Base-by-base conservation (phyloP, 2,329 filamentous ascomycete genomes). In the Xylaria sp. region DNA sequence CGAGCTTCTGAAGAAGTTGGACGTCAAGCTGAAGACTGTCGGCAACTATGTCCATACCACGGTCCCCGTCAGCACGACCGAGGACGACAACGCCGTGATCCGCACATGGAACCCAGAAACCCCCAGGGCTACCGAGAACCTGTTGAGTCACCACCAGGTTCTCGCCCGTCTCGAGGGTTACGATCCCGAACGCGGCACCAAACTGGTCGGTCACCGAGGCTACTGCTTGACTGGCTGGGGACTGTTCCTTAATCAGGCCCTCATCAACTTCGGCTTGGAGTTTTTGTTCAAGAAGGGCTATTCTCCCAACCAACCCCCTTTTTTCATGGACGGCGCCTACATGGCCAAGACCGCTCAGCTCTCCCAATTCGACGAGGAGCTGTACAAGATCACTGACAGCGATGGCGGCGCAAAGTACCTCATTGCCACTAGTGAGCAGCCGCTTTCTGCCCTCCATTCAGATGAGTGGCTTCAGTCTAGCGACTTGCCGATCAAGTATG, bases 341-440 rank as follows among this genome's bases (percentile, higher is more conserved):
- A 99, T 99, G 96, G 94, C 65, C 70, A 98, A 98, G 86, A 99
- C 96, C 0, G 96, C 96, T 2, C 96, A 99, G 83, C 89, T 99
- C 32, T 94, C 96, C 75, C 93, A 98, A 20, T 99, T 99, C 78
- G 96, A 99, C 78, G 96, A 98, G 81, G 95, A 98, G 82, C 85
- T 99, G 61, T 99, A 99, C 87, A 98, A 98, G 84, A 95, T 99
- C 28, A 90, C 93, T 73, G 89, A 93, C 76, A 93, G 92, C 60
- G 96, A 98, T 83, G 63, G 60, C 44, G 70, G 70, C 9, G 50
- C 70, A 8, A 98, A 98, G 84, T 91, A 91, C 75, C 82, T 87
- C 13, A 87, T 87, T 75, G 93, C 93, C 32, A 97, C 94, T 68
- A 96, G 92, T 34, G 96, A 99, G 81, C 96, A 99, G 82, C 96